Evolutionary conservation across 768 basidiomycete species (phyloP), one percentile per base, ranked within the genome.

Genomic region (Coprinopsis strossmayeri): DNA sequence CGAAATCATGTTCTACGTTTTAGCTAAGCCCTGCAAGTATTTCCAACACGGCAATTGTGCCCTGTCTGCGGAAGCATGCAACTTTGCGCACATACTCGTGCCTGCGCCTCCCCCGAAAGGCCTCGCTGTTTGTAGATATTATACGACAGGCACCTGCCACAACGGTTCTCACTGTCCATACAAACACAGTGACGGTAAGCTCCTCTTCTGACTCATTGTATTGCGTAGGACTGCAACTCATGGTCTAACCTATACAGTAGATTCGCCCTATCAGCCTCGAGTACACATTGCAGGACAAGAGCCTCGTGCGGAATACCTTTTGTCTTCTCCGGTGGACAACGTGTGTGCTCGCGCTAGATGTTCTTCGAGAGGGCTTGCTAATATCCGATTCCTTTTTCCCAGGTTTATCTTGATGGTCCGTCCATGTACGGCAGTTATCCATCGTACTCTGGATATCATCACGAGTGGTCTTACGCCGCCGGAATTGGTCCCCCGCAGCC

Each of bases 11-110:
- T 43, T 21, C 26, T 49, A n/a, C 15, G 27, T 45, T 44, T 17
- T 55, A 77, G 74, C 73, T 20, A 77, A 75, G 59, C 74, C 73
- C 20, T 77, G 74, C 60, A 71, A 66, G 59, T 77, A 65, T 57
- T 77, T 69, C 50, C 73, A 75, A 57, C 52, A 63, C 13, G 64
- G 61, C 39, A 66, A 56, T 50, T 77, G 74, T 54, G 68, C 71
- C 12, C 61, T 69, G 45, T 57, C 73, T n/a, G 67, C 68, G 26
- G 69, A 71, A 27, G 69, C 67, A 21, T 77, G 75, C 58, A 71
- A 75, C 53, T 75, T 77, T 56, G 67, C 68, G 28, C 74, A 77
- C 55, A 59, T 72, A 32, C 48, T 69, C 18, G 56, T 60, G 15
- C 61, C 68, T 41, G 51, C 61, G 15, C 5, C 43, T 27, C 23